phyloP scores from a whole-genome alignment of 352 stramenopile genomes.

The Globisporangium echinulatum region DNA sequence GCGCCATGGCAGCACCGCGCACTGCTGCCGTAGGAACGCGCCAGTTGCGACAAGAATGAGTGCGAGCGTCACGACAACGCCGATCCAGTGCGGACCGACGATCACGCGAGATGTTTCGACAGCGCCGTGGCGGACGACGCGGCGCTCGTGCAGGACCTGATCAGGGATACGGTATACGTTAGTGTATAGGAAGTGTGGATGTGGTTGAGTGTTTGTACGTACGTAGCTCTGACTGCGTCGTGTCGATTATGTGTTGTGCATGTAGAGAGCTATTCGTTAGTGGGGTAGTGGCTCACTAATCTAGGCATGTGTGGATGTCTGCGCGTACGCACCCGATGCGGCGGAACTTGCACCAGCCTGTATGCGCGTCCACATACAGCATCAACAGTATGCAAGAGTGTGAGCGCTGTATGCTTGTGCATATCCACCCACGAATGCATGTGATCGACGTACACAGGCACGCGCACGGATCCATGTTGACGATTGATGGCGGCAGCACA shows the following conservation, averaged over 20 bases:
- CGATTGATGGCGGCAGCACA: background rate
- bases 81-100: constrained; percentile 78
- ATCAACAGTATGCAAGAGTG: background rate
- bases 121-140: constrained; percentile 18
- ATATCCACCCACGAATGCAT: background rate
- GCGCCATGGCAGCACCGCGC: constrained; percentile 35
- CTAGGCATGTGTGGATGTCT: background rate
- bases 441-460: constrained; percentile 31
- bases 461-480: constrained; percentile 41
- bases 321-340: constrained; percentile 26
- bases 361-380: background rate
- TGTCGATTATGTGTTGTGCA: no score
- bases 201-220: background rate
- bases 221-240: constrained; percentile 21
- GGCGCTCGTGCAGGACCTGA: constrained; percentile 48
- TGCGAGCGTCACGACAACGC: constrained; percentile 53
- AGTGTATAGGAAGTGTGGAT: background rate
- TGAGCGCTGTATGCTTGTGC: background rate
- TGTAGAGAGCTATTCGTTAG: no score
- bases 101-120: constrained; percentile 31
- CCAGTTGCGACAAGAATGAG: constrained; percentile 55
- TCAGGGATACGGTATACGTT: background rate
- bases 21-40: constrained; percentile 63
- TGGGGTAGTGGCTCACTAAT: no score
- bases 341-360: constrained; percentile 45